Evolutionary conservation across 306 rosid genomes (phyloP).

Genomic region (Quillaja saponaria): DNA sequence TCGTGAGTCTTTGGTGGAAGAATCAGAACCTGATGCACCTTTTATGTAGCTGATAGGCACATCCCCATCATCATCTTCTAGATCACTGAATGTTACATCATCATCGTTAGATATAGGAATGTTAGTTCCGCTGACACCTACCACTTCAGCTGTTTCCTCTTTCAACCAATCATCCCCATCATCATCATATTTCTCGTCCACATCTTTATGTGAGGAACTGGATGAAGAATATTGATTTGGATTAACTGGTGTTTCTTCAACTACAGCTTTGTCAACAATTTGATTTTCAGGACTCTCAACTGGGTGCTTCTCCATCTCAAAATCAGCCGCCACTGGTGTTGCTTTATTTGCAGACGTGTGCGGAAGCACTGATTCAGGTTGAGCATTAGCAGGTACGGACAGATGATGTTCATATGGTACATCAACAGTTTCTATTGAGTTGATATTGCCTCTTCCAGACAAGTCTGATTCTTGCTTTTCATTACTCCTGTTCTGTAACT

Average conservation of each 20-base stretch:
- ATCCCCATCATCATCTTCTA: conserved; percentile 84
- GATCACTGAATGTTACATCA: conserved; percentile 96
- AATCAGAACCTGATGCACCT: conserved; percentile 72
- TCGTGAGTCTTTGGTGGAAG: conserved; percentile 80
- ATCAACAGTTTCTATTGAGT: conserved; percentile 38
- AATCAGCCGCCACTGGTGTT: conserved; percentile 42
- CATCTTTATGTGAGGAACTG: conserved; percentile 43
- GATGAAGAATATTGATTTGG: conserved; percentile 40
- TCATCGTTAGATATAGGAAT: conserved; percentile 67
- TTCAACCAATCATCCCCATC: conserved; percentile 97
- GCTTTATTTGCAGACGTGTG: conserved; percentile 40
- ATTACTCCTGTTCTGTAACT: conserved; percentile 44
- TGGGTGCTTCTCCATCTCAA: conserved; percentile 60
- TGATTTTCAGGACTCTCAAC: conserved; percentile 47
- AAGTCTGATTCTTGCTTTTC: conserved; percentile 47
- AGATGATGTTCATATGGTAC: conserved; percentile 54
- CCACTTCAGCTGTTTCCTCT: conserved; percentile 75
- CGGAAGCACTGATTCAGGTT: conserved; percentile 42
- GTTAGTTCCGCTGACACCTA: conserved; percentile 62
- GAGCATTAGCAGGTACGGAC: conserved; percentile 48
- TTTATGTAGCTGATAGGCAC: conserved; percentile 55
- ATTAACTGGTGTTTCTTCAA: conserved; percentile 52
- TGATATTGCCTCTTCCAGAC: conserved; percentile 30
- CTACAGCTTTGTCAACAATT: conserved; percentile 56
- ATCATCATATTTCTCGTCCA: conserved; percentile 62